Evolutionary conservation across 1,139 yeast genomes (phyloP), one percentile per base, ranked within the genome.

Genomic region (Debaryomycetaceae sp.): DNA sequence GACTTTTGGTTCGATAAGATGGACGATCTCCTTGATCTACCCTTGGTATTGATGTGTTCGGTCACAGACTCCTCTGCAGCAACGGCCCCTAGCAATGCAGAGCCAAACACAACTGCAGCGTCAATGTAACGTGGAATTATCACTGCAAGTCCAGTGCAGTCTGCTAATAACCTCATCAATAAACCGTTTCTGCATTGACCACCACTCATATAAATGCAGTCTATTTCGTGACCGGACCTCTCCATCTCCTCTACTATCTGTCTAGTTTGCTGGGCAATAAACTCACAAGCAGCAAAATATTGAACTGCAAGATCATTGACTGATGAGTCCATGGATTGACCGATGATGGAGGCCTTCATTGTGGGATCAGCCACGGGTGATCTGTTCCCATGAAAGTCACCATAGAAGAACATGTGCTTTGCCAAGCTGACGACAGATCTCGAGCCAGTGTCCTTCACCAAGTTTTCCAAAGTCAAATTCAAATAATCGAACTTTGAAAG

Each of bases 361-460:
- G 75, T 71, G 11, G 97, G 90, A 59, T 93, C 97, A 20, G 98
- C 97, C 55, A 93, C 84, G 17, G 99, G 99, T 2, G 97, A 88
- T 63, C 99, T 77, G 68, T 93, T 93, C 40, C 99, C 99, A 63
- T 91, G 96, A 65, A 87, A 84, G 66, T 93, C 99, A 50, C 99
- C 99, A 64, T 93, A 93, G 66, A 88, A 88, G 67, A 89, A 93
- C 57, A 87, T 69, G 63, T 90, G 89, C 58, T 83, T 86, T 31
- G 95, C 95, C 54, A 93, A 73, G 38, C 89, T 75, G 27, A 87
- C 89, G 39, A 89, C 87, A 0, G 95, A 81, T 47, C 95, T 78
- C 34, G 80, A 78, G 6, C 61, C 60, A 40, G 71, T 75, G 41
- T 78, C 81, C 36, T 68, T 65, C n/a, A 79, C 81, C 67, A 91